Conservation (phyloP, 164 flowering plant species). For the Stephania japonica region DNA sequence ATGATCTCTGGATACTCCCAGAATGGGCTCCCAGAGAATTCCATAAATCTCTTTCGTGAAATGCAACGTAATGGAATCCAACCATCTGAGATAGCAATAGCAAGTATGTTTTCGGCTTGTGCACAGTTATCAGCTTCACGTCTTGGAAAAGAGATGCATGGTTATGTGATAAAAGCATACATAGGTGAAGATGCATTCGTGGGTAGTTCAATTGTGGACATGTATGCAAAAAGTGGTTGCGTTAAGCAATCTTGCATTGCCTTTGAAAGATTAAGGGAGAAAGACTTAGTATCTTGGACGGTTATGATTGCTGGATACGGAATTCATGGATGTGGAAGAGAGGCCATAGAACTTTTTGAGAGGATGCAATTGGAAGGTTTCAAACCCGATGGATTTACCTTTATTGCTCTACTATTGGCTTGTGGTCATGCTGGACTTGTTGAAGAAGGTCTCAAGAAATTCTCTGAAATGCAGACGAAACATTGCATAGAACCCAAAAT, state of each 20-base stretch:
- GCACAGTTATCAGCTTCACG: conserved; percentile 50
- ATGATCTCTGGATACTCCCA: conserved; percentile 68
- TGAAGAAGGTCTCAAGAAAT: conserved; percentile 33
- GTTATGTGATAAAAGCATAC: conserved; percentile 40
- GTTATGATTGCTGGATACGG: conserved; percentile 54
- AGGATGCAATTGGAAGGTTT: conserved; percentile 33
- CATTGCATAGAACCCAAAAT: conserved; percentile 38
- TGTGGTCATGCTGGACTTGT: conserved; percentile 55
- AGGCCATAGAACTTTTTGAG: conserved; percentile 41
- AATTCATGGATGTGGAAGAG: conserved; percentile 48
- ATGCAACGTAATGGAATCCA: conserved; percentile 36
- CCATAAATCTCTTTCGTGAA: conserved; percentile 38
- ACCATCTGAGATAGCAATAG: conserved; percentile 40
- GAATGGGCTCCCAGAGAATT: conserved; percentile 34
- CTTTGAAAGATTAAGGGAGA: conserved; percentile 36
- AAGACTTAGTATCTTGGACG: conserved; percentile 49
- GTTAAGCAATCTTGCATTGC: conserved; percentile 35
- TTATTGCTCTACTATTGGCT: conserved; percentile 45
- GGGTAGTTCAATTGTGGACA: conserved; percentile 43
- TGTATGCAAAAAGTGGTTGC: conserved; percentile 66
- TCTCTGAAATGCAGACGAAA: conserved; percentile 21
- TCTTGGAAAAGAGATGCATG: conserved; percentile 54
- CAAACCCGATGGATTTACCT: conserved; percentile 48
- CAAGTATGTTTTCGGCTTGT: conserved; percentile 43
- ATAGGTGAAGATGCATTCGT: conserved; percentile 37